Evolutionary conservation across 1,139 yeast species (phyloP).

Genomic region (Blastobotrys proliferans): DNA sequence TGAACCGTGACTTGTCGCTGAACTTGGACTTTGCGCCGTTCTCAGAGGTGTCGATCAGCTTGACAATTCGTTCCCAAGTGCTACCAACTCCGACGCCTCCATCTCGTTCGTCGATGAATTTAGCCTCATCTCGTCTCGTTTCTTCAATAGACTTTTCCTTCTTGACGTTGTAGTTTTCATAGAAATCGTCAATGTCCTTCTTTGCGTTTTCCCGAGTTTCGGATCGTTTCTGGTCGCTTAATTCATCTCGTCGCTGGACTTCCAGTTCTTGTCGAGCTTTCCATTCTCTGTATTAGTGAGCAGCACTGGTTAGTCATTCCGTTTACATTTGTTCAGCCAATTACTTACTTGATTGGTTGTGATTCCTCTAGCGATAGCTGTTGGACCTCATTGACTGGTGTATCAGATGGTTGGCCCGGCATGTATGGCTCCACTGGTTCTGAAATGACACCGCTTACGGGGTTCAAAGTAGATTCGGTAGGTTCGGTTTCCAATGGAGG

Average conservation of each 20-base stretch:
- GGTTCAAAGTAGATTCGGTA: slow-evolving; percentile 15
- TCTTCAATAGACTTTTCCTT: slow-evolving; percentile 67
- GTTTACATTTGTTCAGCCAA: neutral
- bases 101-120: slow-evolving; percentile 73
- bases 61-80: slow-evolving; percentile 81
- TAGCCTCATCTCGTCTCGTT: slow-evolving; percentile 62
- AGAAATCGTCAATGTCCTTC: slow-evolving; percentile 85
- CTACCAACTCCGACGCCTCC: slow-evolving; percentile 67
- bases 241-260: slow-evolving; percentile 75
- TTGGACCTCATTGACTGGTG: slow-evolving; percentile 13
- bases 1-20: slow-evolving; percentile 69
- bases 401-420: slow-evolving; percentile 27
- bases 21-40: slow-evolving; percentile 42
- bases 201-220: slow-evolving; percentile 77
- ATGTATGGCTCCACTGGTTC: slow-evolving; percentile 31
- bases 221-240: slow-evolving; percentile 59
- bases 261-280: slow-evolving; percentile 76
- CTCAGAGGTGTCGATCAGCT: slow-evolving; percentile 46
- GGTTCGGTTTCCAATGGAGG: slow-evolving; percentile 11
- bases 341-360: slow-evolving; percentile 28
- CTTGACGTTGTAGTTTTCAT: slow-evolving; percentile 86
- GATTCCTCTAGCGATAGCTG: slow-evolving; percentile 34
- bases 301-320: neutral
- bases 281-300: slow-evolving; percentile 58
- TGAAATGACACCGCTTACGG: slow-evolving; percentile 29